These are phyloP conservation scores for Diversispora eburnea DNA, from an alignment of 192 early-diverging fungal species.

Conservation along the genomic window DNA sequence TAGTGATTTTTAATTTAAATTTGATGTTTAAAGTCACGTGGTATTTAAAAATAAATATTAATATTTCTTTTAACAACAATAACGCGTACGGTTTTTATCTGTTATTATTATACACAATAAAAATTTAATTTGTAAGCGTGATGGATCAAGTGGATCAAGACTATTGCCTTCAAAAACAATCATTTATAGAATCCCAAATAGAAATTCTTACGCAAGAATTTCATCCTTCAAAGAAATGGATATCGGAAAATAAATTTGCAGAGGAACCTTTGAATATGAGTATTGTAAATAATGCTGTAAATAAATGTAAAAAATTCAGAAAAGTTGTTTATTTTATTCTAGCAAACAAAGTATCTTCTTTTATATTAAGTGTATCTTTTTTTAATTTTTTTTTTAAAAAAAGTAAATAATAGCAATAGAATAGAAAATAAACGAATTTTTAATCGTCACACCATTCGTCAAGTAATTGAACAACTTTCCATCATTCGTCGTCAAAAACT, in stretches of 20 bases:
- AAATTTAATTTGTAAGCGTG: too few species aligned
- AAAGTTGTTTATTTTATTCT: background rate
- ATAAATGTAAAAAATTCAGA: background rate
- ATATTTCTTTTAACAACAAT: too few species aligned
- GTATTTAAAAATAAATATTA: too few species aligned
- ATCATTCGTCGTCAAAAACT: background rate
- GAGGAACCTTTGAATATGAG: background rate
- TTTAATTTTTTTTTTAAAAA: background rate
- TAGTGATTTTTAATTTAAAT: too few species aligned
- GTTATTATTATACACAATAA: too few species aligned
- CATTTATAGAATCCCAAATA: slow-evolving; percentile 23
- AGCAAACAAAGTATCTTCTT: background rate
- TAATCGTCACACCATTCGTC: slow-evolving; percentile 18
- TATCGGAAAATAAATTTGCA: background rate
- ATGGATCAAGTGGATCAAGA: background rate
- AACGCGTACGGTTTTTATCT: too few species aligned
- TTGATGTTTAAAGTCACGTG: too few species aligned
- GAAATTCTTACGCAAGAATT: slow-evolving; percentile 12
- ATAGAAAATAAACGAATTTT: slow-evolving; percentile 12
- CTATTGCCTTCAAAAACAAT: slow-evolving; percentile 16
- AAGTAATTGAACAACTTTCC: slow-evolving; percentile 25
- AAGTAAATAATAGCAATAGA: slow-evolving; percentile 14
- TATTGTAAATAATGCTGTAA: slow-evolving; percentile 2
- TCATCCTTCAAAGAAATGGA: slow-evolving; percentile 7
- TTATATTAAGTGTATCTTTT: background rate